Base-by-base conservation (phyloP, 78 protist genomes). In the Dictyostelium brefeldianum region DNA sequence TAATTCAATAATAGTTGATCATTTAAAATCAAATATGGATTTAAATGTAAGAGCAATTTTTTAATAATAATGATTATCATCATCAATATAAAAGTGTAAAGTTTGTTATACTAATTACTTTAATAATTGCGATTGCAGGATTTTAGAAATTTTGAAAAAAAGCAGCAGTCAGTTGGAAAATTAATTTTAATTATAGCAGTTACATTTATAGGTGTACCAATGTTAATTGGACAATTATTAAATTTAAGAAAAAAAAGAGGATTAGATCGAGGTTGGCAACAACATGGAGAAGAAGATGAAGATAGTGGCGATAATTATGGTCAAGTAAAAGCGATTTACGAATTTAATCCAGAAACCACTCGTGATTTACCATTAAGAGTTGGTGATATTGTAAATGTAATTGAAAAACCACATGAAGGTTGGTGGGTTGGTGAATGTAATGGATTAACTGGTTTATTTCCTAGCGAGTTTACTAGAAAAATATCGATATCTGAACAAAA, bases 351-450 rank as follows among this genome's bases (percentile, higher is more conserved):
- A 10, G 84, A 87, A 46, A 64, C 93, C 20, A 36, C 79, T 46
- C 79, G 79, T 73, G 51, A 46, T 73, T n/a, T 73, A 73, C 56
- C 56, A 36, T 4, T 73, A 36, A 73, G 79, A 73, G 51, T 73
- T 18, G 79, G 51, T 18, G 59, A 73, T 54, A 74, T 92, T 46
- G 47, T 92, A 18, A 92, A 64, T 73, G 87, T 92, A 14, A 43
- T 81, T 22, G 84, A 78, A 22, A 90, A 90, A 74, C 89, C 84
- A 41, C 81, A 85, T 31, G 89, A 83, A 9, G 93, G 87, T 14
- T 94, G 96, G 96, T 94, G 96, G 96, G 83, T 87, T 27, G 96
- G 96, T 7, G 96, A 94, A 56, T n/a, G 27, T 0, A 41, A 94
- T 48, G 94, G 94, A 36, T 78, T 89, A 46, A 43, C 62, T 22